These are phyloP conservation scores for Acacia melanoxylon DNA, from an alignment of 306 rosid genomes.

Conservation along the genomic window DNA sequence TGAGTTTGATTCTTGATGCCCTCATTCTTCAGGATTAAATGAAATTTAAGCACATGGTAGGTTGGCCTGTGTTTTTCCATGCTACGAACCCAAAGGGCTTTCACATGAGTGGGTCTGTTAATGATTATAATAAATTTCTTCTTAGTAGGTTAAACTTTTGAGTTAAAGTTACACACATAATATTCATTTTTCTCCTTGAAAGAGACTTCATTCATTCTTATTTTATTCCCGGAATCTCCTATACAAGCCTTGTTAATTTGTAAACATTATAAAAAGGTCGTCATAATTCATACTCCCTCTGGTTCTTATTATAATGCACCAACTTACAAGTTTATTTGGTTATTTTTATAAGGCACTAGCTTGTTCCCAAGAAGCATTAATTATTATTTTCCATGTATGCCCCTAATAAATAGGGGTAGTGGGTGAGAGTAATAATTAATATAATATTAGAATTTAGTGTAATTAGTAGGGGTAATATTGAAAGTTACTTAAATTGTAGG, in stretches of 20 bases:
- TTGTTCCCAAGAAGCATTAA: too few relatives aligned
- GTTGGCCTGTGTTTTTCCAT: neutral
- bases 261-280: neutral
- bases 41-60: neutral
- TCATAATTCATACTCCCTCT: neutral
- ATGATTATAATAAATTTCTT: neutral
- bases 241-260: neutral
- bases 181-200: neutral
- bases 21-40: neutral
- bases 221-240: slow-evolving; percentile 5
- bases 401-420: too few relatives aligned
- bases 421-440: too few relatives aligned
- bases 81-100: neutral
- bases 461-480: too few relatives aligned
- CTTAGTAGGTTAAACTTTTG: neutral
- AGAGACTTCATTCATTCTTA: neutral
- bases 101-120: neutral
- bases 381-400: too few relatives aligned
- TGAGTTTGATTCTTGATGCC: neutral
- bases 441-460: too few relatives aligned
- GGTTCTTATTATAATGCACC: too few relatives aligned
- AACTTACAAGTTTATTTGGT: too few relatives aligned
- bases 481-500: too few relatives aligned
- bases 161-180: neutral
- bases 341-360: too few relatives aligned